Evolutionary conservation across 108 stramenopile species (phyloP), one percentile per base, ranked within the genome.

Genomic region (Nitzschia sp.): DNA sequence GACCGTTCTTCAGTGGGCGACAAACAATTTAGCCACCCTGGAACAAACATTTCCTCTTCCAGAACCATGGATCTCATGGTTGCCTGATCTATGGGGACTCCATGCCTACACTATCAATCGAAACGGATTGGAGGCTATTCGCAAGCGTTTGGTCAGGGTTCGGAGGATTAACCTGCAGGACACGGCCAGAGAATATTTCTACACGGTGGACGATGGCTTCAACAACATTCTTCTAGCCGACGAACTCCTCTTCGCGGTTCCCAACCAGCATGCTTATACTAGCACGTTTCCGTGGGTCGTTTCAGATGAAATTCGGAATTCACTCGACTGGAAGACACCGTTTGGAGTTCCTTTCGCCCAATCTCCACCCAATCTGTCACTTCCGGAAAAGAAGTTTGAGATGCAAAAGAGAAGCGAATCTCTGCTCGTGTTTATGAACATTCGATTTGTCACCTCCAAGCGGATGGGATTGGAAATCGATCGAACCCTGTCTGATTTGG

Each of bases 61-160:
- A 45, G 61, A 62, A 62, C n/a, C 36, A 34, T 62, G 61, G 61
- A 42, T 62, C 42, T 62, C 61, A 45, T 62, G 61, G 61, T 34
- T 62, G 5, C 61, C 61, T 42, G 61, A 42, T 25, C 25, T 62
- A 26, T 31, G 61, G 24, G 61, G 61, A 0, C 23, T 42, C 17
- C 61, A 62, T 62, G 61, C 61, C 21, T 62, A 62, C 26, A 15
- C 32, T 17, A 62, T 62, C 31, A 25, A 31, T 45, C 61, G 61
- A 1, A 19, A 62, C n/a, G 61, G 61, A 9, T 19, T 62, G 61
- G 24, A 42, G 25, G 31, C 61, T 11, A 62, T 62, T 19, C 42
- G 61, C 5, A 31, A 26, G 24, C 8, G 18, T 19, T 24, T 62
- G 9, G 33, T 26, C n/a, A 28, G 34, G 21, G 58, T 33, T 3